Evolutionary conservation across 177 flowering plant genomes (phyloP), one percentile per base, ranked within the genome.

Genomic region (Telopea speciosissima): DNA sequence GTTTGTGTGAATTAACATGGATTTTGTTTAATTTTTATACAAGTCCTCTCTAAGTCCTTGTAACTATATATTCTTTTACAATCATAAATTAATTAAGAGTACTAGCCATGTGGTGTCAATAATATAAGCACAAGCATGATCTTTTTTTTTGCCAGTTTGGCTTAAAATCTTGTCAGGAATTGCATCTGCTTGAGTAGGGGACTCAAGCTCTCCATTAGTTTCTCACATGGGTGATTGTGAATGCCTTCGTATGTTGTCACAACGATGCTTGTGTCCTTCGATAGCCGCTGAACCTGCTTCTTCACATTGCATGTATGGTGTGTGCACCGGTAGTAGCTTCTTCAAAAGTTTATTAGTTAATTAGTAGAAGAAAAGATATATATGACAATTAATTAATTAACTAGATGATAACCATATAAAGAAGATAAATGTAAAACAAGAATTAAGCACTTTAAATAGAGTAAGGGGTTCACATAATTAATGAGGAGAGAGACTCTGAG

Each of bases 261-360:
- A 7, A 91, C 92, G 9, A 87, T 85, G 88, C 87, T 74, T 0
- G 86, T 87, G 79, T 89, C 93, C 79, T 87, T 87, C 0, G 89
- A 85, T 21, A 85, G 70, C 73, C 97, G 88, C 60, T 91, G 92
- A 12, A 91, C 89, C 62, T 91, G 97, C 73, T 91, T 91, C 90
- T 91, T 91, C 79, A 91, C 97, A 73, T 83, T 85, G 88, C 97
- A 91, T 69, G 92, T 88, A 66, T 81, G 87, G 74, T 89, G 88
- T 3, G 92, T 87, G 85, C 97, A 91, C 7, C 93, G 84, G 45
- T 89, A 90, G 67, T 90, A 90, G 78, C 96, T 90, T 83, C 96
- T 90, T 63, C 61, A 28, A 23, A 24, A 12, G 1, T 56, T 63
- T 4, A 11, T 8, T 8, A 19, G 22, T 56, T 63, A 11, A 11